Percentiles rank a stretch among this genome's conserved stretches.
These are phyloP conservation scores for Orbilia blumenaviensis DNA, from an alignment of 2,329 filamentous ascomycete genomes.

Conservation along the genomic window DNA sequence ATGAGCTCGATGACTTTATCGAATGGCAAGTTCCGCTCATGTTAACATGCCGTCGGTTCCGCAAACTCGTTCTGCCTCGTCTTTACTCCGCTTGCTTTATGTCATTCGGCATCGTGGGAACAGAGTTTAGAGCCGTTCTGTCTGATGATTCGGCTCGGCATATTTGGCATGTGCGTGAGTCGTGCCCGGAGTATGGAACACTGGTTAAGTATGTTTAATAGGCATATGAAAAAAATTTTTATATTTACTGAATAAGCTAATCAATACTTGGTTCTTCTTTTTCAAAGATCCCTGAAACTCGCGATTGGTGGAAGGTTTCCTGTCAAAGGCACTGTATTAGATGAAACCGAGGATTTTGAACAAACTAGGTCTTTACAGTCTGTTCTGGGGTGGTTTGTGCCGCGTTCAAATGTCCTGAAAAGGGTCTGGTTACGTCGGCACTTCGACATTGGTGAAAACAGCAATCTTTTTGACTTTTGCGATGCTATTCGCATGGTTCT, in stretches of 20 bases:
- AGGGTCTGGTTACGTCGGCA: background rate
- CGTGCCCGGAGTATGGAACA: background rate
- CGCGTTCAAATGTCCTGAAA: background rate
- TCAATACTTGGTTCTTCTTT: background rate
- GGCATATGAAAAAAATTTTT: too few species aligned
- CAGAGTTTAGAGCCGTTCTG: background rate
- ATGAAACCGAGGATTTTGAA: background rate
- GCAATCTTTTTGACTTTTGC: too few species aligned
- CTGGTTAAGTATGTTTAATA: background rate
- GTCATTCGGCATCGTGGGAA: too few species aligned
- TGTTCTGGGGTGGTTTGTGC: background rate
- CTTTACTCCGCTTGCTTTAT: background rate
- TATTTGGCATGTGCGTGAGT: background rate
- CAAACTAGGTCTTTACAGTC: background rate
- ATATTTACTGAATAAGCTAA: too few species aligned
- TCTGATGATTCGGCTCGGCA: background rate
- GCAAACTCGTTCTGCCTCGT: background rate
- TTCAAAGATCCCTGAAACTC: background rate
- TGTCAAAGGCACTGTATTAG: background rate
- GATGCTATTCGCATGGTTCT: background rate
- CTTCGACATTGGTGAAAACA: too few species aligned
- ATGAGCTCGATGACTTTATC: background rate
- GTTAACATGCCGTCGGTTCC: slow-evolving; percentile 1
- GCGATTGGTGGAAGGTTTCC: background rate
- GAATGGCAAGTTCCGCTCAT: background rate